These are phyloP conservation scores for Creolimax fragrantissima DNA, from an alignment of 78 protist genomes.

Conservation along the genomic window DNA sequence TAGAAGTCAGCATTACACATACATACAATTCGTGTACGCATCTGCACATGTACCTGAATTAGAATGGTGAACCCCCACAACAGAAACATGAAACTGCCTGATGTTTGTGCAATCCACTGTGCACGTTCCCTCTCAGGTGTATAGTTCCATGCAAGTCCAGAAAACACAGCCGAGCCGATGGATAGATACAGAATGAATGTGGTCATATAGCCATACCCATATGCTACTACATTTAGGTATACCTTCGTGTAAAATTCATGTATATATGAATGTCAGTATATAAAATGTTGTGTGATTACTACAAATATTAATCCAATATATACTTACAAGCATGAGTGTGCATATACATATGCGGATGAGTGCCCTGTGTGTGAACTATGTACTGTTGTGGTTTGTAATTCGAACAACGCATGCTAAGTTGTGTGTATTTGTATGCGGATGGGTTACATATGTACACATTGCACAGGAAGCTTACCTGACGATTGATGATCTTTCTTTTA, in stretches of 20 bases:
- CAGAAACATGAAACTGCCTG: background rate
- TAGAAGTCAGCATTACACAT: no score
- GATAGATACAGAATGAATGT: background rate
- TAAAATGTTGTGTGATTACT: no score
- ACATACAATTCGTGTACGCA: no score
- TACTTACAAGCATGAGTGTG: no score
- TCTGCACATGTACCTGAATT: background rate
- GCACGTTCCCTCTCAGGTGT: background rate
- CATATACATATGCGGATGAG: no score
- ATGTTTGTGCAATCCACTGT: background rate
- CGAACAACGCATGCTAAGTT: no score
- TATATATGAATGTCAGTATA: no score
- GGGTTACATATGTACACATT: no score
- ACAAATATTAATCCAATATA: no score
- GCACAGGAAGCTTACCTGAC: background rate
- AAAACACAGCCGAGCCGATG: background rate
- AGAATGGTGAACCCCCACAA: background rate
- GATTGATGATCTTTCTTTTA: background rate
- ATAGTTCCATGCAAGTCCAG: background rate
- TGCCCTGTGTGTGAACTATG: no score
- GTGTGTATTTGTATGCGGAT: no score
- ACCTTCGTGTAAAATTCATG: background rate
- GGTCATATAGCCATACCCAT: background rate
- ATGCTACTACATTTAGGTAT: background rate
- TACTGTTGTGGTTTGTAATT: no score